These are phyloP conservation scores for Neofusicoccum ribis DNA, from an alignment of 2,329 filamentous ascomycete genomes.

Conservation along the genomic window DNA sequence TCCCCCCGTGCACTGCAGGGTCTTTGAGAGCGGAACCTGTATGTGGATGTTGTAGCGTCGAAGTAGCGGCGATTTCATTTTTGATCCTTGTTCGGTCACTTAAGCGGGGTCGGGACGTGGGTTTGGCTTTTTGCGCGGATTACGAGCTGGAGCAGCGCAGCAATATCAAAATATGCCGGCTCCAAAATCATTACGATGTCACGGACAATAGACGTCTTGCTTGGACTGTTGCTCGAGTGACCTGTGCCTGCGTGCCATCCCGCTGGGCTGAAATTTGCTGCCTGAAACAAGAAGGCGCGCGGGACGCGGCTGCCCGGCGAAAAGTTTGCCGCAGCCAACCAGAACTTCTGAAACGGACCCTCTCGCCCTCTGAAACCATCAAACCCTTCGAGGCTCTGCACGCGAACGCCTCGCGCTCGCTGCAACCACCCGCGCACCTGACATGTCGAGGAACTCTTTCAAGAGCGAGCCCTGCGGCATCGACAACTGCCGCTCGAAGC, in stretches of 20 bases:
- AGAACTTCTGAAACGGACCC: background rate
- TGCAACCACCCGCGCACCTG: background rate
- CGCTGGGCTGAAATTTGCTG: background rate
- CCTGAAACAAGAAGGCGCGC: background rate
- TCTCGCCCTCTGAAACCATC: background rate
- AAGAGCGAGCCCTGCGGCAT: conserved; percentile 50
- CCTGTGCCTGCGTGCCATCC: background rate
- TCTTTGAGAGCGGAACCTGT: conserved; percentile 11
- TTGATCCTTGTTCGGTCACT: conserved; percentile 17
- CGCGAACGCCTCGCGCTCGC: background rate
- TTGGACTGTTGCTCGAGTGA: conserved; percentile 9
- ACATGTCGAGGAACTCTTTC: conserved; percentile 3
- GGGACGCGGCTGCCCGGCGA: background rate
- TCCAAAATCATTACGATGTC: conserved; percentile 21
- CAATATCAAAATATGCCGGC: conserved; percentile 20
- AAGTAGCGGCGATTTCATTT: conserved; percentile 12
- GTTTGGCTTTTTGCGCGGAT: conserved; percentile 18
- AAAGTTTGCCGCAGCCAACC: conserved; percentile 5
- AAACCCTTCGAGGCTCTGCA: background rate
- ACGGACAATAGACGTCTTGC: conserved; percentile 19
- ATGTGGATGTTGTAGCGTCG: background rate
- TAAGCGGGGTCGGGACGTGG: background rate
- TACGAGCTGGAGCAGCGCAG: conserved; percentile 16
- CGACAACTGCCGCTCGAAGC: conserved; percentile 68
- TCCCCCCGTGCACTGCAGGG: background rate